Base-by-base conservation (phyloP, 2,329 filamentous ascomycete species). In the Chrysoporthe deuterocubensis region DNA sequence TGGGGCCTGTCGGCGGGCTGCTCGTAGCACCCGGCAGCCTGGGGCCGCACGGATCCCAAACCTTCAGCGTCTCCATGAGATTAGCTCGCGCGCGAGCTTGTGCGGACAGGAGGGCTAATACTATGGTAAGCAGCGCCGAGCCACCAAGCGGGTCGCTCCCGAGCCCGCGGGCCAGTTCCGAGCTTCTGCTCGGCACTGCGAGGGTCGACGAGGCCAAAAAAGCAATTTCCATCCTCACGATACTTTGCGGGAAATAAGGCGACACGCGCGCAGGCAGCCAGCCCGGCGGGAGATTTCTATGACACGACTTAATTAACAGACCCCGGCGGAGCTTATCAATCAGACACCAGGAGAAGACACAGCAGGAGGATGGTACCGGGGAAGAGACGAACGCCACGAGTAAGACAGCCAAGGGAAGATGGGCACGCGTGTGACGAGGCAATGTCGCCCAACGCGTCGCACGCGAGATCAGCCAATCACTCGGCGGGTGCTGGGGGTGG, bases 161-260 rank as follows among this genome's bases (percentile, higher is more conserved):
- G 52, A n/a, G 14, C 34, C 52, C 34, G 52, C 34, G 52, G 26
- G 26, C 26, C 52, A 7, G 8, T 57, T 8, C 32, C 7, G 26
- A 54, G 14, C 14, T 34, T 54, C 50, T 54, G 21, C 26, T 26
- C 26, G 26, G 26, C 26, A 26, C 26, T 26, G 26, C 26, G 26
- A 26, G 50, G 50, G 11, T 54, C 26, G 50, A 32, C 50, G 26
- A 34, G 50, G 21, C 26, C 26, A 26, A 26, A 54, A 11, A 54
- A 54, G 50, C 50, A 54, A 54, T 54, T 54, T 54, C 50, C 50
- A 54, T 13, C 32, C 21, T 54, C 50, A 54, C 50, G 50, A 16
- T 54, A 34, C 32, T 16, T 14, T 54, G 50, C 50, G 50, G 50
- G 50, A 54, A 32, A 32, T 54, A 54, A 54, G 21, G 11, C 48